Conservation (phyloP, 164 flowering plant species). For the Tetrastigma voinierianum region DNA sequence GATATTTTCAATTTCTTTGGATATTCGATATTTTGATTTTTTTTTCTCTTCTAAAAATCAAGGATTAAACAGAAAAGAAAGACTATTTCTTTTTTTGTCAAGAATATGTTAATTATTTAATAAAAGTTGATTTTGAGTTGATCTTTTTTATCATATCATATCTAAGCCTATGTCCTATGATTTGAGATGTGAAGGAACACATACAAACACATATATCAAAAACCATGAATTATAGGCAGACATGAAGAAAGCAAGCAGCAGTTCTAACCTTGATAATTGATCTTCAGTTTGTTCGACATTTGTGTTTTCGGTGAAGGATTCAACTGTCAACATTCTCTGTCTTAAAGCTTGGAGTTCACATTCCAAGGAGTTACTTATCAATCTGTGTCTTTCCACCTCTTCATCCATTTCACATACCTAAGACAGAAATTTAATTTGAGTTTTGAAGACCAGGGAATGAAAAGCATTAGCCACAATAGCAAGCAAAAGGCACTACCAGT, state of each 20-base stretch:
- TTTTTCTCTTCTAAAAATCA: too few species aligned
- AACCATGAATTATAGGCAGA: neutral
- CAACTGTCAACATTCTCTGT: slow-evolving; percentile 48
- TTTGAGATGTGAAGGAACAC: too few species aligned
- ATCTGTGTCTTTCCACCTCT: slow-evolving; percentile 62
- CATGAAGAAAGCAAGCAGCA: slow-evolving; percentile 5
- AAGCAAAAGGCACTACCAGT: neutral
- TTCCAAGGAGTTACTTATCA: slow-evolving; percentile 55
- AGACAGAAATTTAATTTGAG: neutral
- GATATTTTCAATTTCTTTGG: too few species aligned
- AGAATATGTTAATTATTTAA: too few species aligned
- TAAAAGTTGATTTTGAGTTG: too few species aligned
- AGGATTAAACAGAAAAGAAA: too few species aligned
- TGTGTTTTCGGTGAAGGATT: slow-evolving; percentile 34
- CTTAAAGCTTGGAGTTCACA: slow-evolving; percentile 57
- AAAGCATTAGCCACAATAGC: neutral
- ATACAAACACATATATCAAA: too few species aligned
- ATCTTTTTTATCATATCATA: too few species aligned
- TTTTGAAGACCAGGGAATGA: neutral
- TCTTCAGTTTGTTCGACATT: slow-evolving; percentile 24
- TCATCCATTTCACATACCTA: slow-evolving; percentile 76
- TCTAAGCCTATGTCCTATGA: too few species aligned
- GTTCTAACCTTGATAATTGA: slow-evolving; percentile 45
- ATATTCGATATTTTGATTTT: too few species aligned
- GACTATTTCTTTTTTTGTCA: too few species aligned